These are phyloP conservation scores for Aureobasidium uvarum DNA, from an alignment of 2,329 filamentous ascomycete genomes.

Conservation along the genomic window DNA sequence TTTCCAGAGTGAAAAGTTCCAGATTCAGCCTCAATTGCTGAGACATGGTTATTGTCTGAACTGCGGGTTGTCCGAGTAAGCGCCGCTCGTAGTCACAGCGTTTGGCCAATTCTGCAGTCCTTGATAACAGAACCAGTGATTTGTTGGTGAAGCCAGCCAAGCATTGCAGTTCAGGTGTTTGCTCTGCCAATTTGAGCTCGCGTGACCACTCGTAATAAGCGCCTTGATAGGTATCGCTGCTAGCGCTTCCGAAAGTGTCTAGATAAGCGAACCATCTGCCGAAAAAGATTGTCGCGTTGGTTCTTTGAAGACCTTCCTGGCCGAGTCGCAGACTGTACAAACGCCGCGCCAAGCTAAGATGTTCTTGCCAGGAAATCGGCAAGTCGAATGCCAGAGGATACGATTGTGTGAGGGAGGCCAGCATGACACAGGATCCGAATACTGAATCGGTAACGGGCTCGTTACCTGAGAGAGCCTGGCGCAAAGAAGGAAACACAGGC, in stretches of 20 bases:
- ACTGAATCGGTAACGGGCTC: slow-evolving; percentile 68
- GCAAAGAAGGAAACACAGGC: slow-evolving; percentile 73
- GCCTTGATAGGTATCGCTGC: slow-evolving; percentile 46
- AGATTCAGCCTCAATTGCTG: slow-evolving; percentile 24
- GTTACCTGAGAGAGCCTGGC: slow-evolving; percentile 58
- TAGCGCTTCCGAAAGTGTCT: slow-evolving; percentile 72
- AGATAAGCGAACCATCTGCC: slow-evolving; percentile 82
- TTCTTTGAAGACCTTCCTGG: slow-evolving; percentile 65
- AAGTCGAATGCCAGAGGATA: slow-evolving; percentile 77
- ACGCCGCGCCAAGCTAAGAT: slow-evolving; percentile 71
- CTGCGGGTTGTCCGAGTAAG: not conserved
- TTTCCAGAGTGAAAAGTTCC: slow-evolving; percentile 21
- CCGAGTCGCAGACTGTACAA: slow-evolving; percentile 20
- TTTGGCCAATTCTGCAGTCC: slow-evolving; percentile 20
- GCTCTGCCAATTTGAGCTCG: slow-evolving; percentile 16
- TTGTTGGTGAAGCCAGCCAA: slow-evolving; percentile 25
- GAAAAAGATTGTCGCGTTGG: slow-evolving; percentile 67
- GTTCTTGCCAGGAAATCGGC: slow-evolving; percentile 74
- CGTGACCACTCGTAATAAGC: slow-evolving; percentile 21
- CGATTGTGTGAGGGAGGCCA: slow-evolving; percentile 79
- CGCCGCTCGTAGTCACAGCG: slow-evolving; percentile 24
- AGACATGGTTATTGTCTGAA: slow-evolving; percentile 8
- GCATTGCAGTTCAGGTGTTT: slow-evolving; percentile 16
- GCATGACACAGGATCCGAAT: slow-evolving; percentile 78
- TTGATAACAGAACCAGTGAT: slow-evolving; percentile 15